Base-by-base conservation (phyloP, 148 eudicot genomes). In the Pharnaceum exiguum region DNA sequence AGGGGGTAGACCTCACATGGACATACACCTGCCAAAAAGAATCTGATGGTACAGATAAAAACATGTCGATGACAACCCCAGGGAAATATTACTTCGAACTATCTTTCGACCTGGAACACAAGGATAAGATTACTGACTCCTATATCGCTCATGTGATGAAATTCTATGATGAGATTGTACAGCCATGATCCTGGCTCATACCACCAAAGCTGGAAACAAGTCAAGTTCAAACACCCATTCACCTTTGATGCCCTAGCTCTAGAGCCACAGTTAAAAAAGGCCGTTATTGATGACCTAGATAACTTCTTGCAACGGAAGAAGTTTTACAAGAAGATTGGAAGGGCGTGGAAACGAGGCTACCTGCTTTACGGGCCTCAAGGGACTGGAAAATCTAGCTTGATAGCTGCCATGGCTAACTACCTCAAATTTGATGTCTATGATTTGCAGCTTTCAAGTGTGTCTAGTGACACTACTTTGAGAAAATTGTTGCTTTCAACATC, bases 341-440 rank as follows among this genome's bases (percentile, higher is more conserved):
- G 69, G 57, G 67, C 74, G 8, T 69, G 78, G 74, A 74, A 74
- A 51, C 58, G 78, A 44, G 74, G 78, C 26, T 74, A 69, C 23
- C 48, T 69, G 67, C 27, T 74, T 5, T 73, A 74, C 30, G 78
- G 78, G 15, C 78, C 78, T 7, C 78, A 74, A 7, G 78, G 78
- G 30, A 74, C 78, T 0, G 78, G 78, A 8, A 74, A 74, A 28
- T 74, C 78, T 0, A 74, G 78, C 71, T 49, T 74, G 44, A 59
- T 74, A 30, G 78, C 74, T 0, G 78, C 78, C 23, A 74, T 74
- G 70, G 78, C 78, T 10, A 74, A 74, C 47, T 32, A 74, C 59
- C 62, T 74, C 22, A 60, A 64, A 55, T 74, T 74, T 10, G 62
- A 74, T 39, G 42, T 74, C 28, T 74, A 64, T 49, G 74, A 74